Conservation (phyloP, 768 basidiomycete genomes). For the Tulasnella sp. region DNA sequence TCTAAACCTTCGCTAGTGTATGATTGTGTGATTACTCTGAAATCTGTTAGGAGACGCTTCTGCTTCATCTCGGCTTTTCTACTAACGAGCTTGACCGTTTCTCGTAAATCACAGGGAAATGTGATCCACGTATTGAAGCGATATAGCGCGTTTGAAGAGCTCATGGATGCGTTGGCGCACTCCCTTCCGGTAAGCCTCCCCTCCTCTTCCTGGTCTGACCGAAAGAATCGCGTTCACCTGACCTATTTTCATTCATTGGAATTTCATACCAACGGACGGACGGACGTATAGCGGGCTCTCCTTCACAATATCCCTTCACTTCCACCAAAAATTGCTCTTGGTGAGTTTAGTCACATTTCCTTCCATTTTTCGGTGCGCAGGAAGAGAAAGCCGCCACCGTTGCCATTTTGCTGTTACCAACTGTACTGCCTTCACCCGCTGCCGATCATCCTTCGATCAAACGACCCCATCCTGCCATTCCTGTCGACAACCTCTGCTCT, state of each 20-base stretch:
- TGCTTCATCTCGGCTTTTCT: not conserved
- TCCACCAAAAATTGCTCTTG: too few species aligned
- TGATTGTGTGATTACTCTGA: conserved; percentile 3
- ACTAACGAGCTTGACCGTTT: not conserved
- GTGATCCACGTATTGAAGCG: conserved; percentile 13
- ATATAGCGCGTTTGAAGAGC: conserved; percentile 12
- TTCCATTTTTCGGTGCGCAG: too few species aligned
- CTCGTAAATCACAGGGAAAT: conserved; percentile 6
- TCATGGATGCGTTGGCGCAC: conserved; percentile 10
- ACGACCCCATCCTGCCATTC: too few species aligned
- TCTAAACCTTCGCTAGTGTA: not conserved
- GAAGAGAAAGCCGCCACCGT: too few species aligned
- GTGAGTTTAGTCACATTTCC: too few species aligned
- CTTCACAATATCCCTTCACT: not conserved
- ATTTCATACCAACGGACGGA: too few species aligned
- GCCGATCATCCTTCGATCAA: too few species aligned
- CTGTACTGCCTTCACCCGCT: too few species aligned
- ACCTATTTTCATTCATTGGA: too few species aligned
- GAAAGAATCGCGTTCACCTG: too few species aligned
- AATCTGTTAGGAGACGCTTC: not conserved
- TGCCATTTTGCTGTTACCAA: too few species aligned
- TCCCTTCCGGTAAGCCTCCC: conserved; percentile 3
- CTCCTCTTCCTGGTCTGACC: too few species aligned
- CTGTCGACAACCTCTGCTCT: not conserved
- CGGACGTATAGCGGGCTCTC: conserved; percentile 3